phyloP scores from a whole-genome alignment of 495 filamentous ascomycete genomes.

The Tuber magnatum region DNA sequence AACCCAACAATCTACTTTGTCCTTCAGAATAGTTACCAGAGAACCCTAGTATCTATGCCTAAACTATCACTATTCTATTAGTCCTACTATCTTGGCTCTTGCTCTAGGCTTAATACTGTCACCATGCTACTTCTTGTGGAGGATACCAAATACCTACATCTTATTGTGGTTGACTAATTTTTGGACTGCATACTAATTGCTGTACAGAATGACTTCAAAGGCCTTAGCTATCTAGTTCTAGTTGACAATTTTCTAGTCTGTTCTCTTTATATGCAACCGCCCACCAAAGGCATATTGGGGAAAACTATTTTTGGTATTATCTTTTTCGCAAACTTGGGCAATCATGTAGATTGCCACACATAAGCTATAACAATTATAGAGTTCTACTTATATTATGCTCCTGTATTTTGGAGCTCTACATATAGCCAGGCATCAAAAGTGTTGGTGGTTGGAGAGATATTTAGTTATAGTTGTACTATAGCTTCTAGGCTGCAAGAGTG shows the following conservation, averaged over 20 bases:
- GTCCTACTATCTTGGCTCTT: conserved; percentile 8
- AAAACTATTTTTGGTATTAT: background rate
- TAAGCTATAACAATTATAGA: no score
- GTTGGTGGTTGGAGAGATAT: no score
- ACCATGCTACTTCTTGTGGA: conserved; percentile 23
- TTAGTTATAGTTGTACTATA: no score
- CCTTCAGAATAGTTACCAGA: conserved; percentile 14
- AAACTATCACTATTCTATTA: no score
- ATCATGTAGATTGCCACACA: background rate
- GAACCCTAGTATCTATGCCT: conserved; percentile 11
- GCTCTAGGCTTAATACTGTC: conserved; percentile 26
- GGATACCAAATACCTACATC: conserved; percentile 12
- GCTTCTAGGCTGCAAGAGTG: no score
- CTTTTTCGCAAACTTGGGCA: background rate
- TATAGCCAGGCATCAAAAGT: no score
- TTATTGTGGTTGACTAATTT: conserved; percentile 12
- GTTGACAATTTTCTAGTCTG: background rate
- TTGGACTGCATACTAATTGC: conserved; percentile 12
- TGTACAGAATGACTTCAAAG: conserved; percentile 2
- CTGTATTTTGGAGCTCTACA: background rate
- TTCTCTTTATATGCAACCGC: background rate
- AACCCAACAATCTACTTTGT: conserved; percentile 6
- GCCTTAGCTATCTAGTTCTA: background rate
- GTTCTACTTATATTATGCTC: conserved; percentile 4
- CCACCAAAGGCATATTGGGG: background rate